Base-by-base conservation (phyloP, 2,329 filamentous ascomycete genomes). In the Exophiala phaeomuriformis region DNA sequence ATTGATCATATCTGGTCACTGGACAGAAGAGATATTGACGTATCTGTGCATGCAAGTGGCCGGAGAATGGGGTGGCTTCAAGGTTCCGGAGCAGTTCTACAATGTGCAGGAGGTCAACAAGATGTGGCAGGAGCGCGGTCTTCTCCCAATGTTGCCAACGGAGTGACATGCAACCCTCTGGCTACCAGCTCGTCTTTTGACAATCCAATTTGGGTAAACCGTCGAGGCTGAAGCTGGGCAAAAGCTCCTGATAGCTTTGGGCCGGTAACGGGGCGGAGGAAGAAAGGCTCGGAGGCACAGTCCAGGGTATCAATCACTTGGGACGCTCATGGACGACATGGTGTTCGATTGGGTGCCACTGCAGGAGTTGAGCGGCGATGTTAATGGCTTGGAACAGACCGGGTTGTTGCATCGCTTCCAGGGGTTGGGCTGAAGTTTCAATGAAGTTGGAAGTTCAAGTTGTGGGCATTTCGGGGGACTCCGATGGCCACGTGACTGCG, bases 61-160 rank as follows among this genome's bases (percentile, higher is more conserved):
- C 27, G 55, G 51, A 33, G 57, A 59, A 50, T 59, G 57, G 57
- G 53, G 49, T n/a, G 51, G 52, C 5, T 59, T 51, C 52, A 28
- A 33, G 27, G 49, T 59, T 7, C 57, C 57, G 44, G 28, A 42
- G 27, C 29, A 7, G 41, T 57, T 55, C 47, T 57, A 53, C 49
- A 49, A 59, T 35, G 57, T 57, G 12, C 29, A 40, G 4, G 43
- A 50, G 40, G 57, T 50, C 8, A 59, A 56, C 41, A 27, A n/a
- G 5, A 9, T 52, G 31, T 59, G 42, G 43, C 30, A 32, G 5
- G 29, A 7, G 12, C 47, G 39, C 5, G 29, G 39, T 7, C 8
- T 49, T 1, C 44, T 49, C 10, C 52, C 53, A 8, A 19, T 19
- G 19, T 35, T 37, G 42, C 52, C 32, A 30, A 41, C 33, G 3